Evolutionary conservation across 2,329 filamentous ascomycete species (phyloP).

Genomic region (Arachnomyces sp.): DNA sequence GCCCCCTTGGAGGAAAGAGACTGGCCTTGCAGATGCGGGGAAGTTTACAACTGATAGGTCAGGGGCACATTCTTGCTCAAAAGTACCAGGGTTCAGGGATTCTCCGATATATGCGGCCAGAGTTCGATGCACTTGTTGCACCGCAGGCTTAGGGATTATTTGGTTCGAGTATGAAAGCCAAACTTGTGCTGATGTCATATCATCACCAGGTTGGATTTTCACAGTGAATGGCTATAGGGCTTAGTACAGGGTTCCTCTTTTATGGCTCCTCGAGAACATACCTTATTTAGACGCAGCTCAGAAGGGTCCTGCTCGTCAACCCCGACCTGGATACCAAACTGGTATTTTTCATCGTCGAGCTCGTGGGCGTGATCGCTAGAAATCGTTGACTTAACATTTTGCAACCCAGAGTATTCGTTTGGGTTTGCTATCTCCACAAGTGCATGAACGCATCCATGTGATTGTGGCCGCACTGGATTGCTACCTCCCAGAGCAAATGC

Average conservation of each 20-base stretch:
- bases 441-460: constrained; percentile 9
- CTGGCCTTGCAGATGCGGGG: constrained; percentile 18
- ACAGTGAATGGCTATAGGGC: constrained; percentile 13
- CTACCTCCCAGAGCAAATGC: constrained; percentile 7
- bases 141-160: constrained; percentile 14
- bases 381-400: constrained; percentile 8
- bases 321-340: constrained; percentile 17
- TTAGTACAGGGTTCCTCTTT: constrained; percentile 6
- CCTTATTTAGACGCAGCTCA: constrained; percentile 11
- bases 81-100: constrained; percentile 2
- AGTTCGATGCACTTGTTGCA: constrained; percentile 16
- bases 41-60: constrained; percentile 20
- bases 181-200: constrained; percentile 7
- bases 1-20: constrained; percentile 8
- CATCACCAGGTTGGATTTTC: constrained; percentile 6
- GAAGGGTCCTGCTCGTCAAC: constrained; percentile 11
- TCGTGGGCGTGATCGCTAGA: constrained; percentile 7
- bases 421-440: constrained; percentile 5
- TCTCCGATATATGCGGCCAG: constrained; percentile 11
- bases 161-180: constrained; percentile 13
- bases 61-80: constrained; percentile 4
- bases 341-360: constrained; percentile 12
- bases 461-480: constrained; percentile 5
- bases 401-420: background rate
- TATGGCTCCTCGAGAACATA: background rate